Base-by-base conservation (phyloP, 441 rosid species). In the Codiaeum variegatum region DNA sequence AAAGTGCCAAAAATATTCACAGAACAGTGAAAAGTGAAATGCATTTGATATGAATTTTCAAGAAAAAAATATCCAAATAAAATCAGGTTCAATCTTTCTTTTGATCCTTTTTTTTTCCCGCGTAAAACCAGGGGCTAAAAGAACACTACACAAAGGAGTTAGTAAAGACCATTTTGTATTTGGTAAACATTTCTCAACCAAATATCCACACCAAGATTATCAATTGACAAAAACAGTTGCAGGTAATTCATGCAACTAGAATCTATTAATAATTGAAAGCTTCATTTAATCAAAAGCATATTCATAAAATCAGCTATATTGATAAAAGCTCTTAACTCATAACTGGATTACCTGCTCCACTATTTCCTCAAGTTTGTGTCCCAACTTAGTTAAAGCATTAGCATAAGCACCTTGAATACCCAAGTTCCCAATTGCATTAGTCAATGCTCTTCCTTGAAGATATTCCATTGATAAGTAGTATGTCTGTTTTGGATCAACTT, bases 361-460 rank as follows among this genome's bases (percentile, higher is more conserved):
- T 24, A 92, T 83, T 70, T 88, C 91, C 83, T 95, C 99, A 71
- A 95, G 90, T 72, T 85, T 81, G 80, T 90, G 91, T 60, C 99
- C 99, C 56, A 92, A 78, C 77, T 81, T 82, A 54, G 85, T 90
- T 19, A 95, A 76, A 69, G 98, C 99, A 71, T 85, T 90, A 67
- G 91, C 92, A 78, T 92, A 91, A 13, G 97, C 91, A 83, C 88
- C 83, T 76, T 83, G 84, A 82, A 93, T 77, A 63, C 82, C 81
- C 58, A 95, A 83, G 73, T 87, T 95, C 44, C 99, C 99, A 72
- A 95, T 87, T 0, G 98, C 96, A 79, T 93, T 93, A 1, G 88
- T 91, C 85, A 95, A 82, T 76, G 98, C 92, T 64, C 99, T 90
- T 66, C 99, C 99, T 91, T 91, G 99, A 75, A 93, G 99, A 83